Percentiles rank a stretch among this genome's conserved stretches.
phyloP scores from a whole-genome alignment of 2,329 filamentous ascomycete genomes.

The Penicillium sp. region DNA sequence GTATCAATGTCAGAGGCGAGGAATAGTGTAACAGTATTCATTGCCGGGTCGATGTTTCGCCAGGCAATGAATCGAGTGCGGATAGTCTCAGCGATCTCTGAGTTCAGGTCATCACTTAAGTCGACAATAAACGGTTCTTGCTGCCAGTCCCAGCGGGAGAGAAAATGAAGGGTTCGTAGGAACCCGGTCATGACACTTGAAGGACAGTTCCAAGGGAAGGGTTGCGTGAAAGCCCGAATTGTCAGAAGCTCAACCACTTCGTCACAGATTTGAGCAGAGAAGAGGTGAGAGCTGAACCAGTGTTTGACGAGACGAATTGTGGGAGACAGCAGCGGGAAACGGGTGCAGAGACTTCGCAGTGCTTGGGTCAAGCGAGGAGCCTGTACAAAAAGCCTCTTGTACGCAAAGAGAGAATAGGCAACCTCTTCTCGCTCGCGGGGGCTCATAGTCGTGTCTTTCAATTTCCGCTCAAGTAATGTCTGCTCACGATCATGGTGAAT shows the following conservation, averaged over 20 bases:
- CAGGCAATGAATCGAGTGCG: conserved; percentile 74
- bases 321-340: conserved; percentile 73
- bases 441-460: conserved; percentile 69
- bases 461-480: conserved; percentile 70
- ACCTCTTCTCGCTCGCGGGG: conserved; percentile 65
- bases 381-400: conserved; percentile 69
- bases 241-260: conserved; percentile 84
- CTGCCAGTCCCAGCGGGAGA: conserved; percentile 91
- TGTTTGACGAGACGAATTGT: conserved; percentile 81
- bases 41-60: conserved; percentile 81
- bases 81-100: conserved; percentile 60
- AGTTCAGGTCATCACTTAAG: conserved; percentile 60
- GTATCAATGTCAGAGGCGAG: conserved; percentile 74
- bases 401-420: conserved; percentile 64
- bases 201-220: conserved; percentile 75
- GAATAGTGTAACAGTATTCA: conserved; percentile 80
- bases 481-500: conserved; percentile 88
- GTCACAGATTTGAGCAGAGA: conserved; percentile 70
- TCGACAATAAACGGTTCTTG: conserved; percentile 78
- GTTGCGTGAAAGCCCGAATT: conserved; percentile 72
- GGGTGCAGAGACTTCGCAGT: conserved; percentile 73
- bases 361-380: conserved; percentile 78
- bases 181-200: conserved; percentile 77
- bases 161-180: conserved; percentile 71
- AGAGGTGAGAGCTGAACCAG: conserved; percentile 84